A percentile compares a stretch with the other conserved stretches of the same genome.
Evolutionary conservation across 2,329 filamentous ascomycete genomes (phyloP).

Genomic region (Pseudopithomyces maydicus): DNA sequence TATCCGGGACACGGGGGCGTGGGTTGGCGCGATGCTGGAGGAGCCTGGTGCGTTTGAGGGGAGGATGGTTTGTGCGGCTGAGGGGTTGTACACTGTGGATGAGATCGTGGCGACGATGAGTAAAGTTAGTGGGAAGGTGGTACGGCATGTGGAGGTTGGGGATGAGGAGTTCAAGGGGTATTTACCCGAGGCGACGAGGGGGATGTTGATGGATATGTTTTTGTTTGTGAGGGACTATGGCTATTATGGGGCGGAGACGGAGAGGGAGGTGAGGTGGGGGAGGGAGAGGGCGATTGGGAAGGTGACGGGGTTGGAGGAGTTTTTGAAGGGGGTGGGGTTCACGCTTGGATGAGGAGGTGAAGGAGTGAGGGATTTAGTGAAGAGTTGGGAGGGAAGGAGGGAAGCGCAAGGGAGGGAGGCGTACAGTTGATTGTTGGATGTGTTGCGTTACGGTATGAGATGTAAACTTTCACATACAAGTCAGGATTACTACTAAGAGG

Average conservation of each 20-base stretch:
- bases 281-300: constrained; percentile 26
- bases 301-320: constrained; percentile 34
- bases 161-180: constrained; percentile 34
- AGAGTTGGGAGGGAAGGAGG: no score
- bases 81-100: constrained; percentile 45
- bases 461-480: no score
- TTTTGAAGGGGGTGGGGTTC: constrained; percentile 25
- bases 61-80: constrained; percentile 52
- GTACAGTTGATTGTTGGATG: no score
- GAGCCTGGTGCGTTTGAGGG: constrained; percentile 52
- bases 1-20: constrained; percentile 54
- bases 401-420: no score
- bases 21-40: constrained; percentile 47
- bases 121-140: constrained; percentile 47
- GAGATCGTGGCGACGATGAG: constrained; percentile 49
- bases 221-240: constrained; percentile 32
- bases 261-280: constrained; percentile 32
- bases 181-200: constrained; percentile 21
- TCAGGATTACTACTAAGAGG: no score
- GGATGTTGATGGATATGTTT: constrained; percentile 34
- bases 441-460: no score
- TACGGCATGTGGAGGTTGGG: constrained; percentile 26
- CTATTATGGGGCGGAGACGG: constrained; percentile 32
- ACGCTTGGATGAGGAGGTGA: constrained; percentile 30
- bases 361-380: no score